phyloP scores from a whole-genome alignment of 495 filamentous ascomycete species.

The Neurospora hispaniola region DNA sequence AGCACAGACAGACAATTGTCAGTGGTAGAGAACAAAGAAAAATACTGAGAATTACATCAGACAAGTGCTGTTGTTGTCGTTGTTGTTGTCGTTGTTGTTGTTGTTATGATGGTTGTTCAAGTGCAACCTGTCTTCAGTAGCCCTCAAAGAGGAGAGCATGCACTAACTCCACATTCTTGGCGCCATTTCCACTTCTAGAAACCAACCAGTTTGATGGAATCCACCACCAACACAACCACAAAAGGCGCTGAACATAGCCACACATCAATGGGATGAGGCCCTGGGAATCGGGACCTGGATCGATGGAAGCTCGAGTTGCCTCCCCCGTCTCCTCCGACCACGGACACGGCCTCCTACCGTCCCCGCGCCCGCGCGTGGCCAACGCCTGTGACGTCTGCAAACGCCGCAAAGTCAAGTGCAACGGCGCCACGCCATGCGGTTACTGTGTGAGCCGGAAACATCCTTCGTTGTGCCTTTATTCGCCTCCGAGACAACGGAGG shows the following conservation, averaged over 20 bases:
- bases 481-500: not conserved
- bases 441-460: constrained; percentile 22
- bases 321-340: not conserved
- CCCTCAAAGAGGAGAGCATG: not conserved
- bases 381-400: constrained; percentile 39
- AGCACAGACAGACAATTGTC: not conserved
- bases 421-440: constrained; percentile 24
- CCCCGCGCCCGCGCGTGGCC: constrained; percentile 23
- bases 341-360: not conserved
- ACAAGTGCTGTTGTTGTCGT: too few species aligned
- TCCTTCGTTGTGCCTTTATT: constrained; percentile 19
- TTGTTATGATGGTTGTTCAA: not conserved
- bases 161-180: not conserved
- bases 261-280: not conserved
- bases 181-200: not conserved
- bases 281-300: not conserved
- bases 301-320: not conserved
- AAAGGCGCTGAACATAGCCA: not conserved
- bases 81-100: not conserved
- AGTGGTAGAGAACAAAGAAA: not conserved
- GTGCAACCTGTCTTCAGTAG: not conserved
- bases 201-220: not conserved
- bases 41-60: too few species aligned
- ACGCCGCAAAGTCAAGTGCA: constrained; percentile 33
- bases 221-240: not conserved